Conservation (phyloP, 805 yeast species). For the Yarrowia keelungensis region DNA sequence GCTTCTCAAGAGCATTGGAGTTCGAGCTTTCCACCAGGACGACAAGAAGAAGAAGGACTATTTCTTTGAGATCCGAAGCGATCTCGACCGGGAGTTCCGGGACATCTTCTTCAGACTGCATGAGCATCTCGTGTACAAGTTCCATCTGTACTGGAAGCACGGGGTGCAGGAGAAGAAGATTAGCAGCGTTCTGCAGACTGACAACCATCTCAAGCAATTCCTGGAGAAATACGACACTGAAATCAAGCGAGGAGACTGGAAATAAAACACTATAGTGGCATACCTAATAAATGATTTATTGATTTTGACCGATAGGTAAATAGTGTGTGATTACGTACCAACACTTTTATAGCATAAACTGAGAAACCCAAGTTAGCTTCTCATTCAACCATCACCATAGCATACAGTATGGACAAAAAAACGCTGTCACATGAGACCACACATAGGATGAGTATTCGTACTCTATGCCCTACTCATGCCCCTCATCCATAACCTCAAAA, state of each 20-base stretch:
- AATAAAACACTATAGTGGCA: background rate
- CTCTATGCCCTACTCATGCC: background rate
- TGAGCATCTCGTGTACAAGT: constrained; percentile 40
- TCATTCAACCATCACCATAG: background rate
- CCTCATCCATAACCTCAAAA: background rate
- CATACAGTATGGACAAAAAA: background rate
- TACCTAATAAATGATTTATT: no score
- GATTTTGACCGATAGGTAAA: no score
- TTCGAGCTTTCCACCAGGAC: background rate
- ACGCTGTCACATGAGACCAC: background rate
- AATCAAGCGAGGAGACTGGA: background rate
- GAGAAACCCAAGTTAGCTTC: no score
- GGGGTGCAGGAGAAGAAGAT: constrained; percentile 41
- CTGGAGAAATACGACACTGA: constrained; percentile 10
- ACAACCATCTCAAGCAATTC: constrained; percentile 20
- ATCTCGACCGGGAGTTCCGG: background rate
- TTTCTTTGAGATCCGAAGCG: constrained; percentile 6
- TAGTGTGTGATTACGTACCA: no score
- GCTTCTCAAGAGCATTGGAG: constrained; percentile 6
- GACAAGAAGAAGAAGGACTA: constrained; percentile 10
- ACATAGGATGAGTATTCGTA: background rate
- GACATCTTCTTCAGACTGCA: constrained; percentile 41
- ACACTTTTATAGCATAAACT: no score
- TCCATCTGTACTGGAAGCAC: constrained; percentile 45
- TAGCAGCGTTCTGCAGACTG: constrained; percentile 40